These are phyloP conservation scores for Sporothrix pseudoabietina DNA, from an alignment of 2,329 filamentous ascomycete genomes.

Conservation along the genomic window DNA sequence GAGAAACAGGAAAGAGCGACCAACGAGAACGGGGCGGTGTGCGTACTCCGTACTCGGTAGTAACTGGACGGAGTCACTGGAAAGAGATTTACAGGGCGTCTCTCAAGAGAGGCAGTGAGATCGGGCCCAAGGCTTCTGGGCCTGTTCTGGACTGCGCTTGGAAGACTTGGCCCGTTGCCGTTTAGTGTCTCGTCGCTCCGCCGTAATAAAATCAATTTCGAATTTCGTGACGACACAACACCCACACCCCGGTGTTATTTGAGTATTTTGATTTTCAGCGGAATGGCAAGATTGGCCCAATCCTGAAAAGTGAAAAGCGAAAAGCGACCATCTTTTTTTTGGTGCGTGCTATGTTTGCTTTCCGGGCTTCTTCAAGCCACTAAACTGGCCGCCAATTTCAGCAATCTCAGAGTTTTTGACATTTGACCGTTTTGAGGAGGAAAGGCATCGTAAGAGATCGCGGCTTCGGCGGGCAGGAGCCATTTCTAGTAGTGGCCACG, in stretches of 20 bases:
- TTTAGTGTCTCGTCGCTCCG: conserved; percentile 8
- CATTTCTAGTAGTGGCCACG: neutral
- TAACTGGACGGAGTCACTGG: neutral
- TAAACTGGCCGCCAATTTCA: neutral
- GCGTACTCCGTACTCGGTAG: neutral
- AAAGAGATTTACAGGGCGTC: neutral
- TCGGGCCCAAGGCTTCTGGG: neutral
- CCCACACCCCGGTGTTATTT: neutral
- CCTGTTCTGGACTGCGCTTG: neutral
- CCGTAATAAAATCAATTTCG: conserved; percentile 17
- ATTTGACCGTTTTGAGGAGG: conserved; percentile 15
- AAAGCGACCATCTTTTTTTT: neutral
- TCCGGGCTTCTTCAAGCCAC: neutral
- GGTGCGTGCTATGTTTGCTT: neutral
- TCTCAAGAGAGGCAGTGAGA: neutral
- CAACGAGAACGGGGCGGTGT: conserved; percentile 12
- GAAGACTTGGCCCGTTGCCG: neutral
- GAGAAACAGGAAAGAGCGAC: conserved; percentile 12
- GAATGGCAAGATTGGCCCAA: conserved; percentile 2
- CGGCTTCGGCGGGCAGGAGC: neutral
- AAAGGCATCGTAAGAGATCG: neutral
- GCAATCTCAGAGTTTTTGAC: conserved; percentile 3
- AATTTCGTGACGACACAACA: conserved; percentile 11
- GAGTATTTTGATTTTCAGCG: neutral
- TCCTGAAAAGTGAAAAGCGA: neutral